These are phyloP conservation scores for Colletotrichum salicis DNA, from an alignment of 2,329 filamentous ascomycete species.

Conservation along the genomic window DNA sequence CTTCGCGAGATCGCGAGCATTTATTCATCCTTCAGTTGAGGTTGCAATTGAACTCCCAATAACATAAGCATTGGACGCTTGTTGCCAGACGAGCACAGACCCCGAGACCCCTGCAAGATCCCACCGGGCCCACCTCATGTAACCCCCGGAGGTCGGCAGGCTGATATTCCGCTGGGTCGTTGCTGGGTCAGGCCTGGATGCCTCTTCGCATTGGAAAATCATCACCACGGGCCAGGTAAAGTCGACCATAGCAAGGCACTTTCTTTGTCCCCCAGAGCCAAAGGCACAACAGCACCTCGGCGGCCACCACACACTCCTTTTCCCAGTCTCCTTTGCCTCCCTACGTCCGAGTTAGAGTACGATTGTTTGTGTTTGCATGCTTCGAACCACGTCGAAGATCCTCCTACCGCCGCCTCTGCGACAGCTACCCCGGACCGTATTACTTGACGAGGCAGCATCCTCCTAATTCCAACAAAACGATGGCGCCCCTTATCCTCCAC, in stretches of 20 bases:
- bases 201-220: slow-evolving; percentile 30
- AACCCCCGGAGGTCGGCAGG: not conserved
- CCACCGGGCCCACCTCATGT: too few species aligned
- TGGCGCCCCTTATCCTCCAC: slow-evolving; percentile 74
- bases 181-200: slow-evolving; percentile 28
- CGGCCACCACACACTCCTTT: slow-evolving; percentile 4
- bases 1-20: too few species aligned
- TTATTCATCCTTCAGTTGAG: too few species aligned
- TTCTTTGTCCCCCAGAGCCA: slow-evolving; percentile 2
- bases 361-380: not conserved
- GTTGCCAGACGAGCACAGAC: not conserved
- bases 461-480: slow-evolving; percentile 50
- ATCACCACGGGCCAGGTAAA: slow-evolving; percentile 15
- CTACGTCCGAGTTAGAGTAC: not conserved
- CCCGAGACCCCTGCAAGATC: not conserved
- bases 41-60: too few species aligned
- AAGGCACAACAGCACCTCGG: slow-evolving; percentile 32
- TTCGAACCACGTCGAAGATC: slow-evolving; percentile 15
- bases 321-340: not conserved
- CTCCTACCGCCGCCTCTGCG: not conserved
- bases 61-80: too few species aligned
- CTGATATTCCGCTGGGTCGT: slow-evolving; percentile 15
- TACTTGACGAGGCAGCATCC: slow-evolving; percentile 6
- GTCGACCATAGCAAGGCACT: slow-evolving; percentile 8
- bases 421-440: slow-evolving; percentile 4